A percentile compares a stretch with the other conserved stretches of the same genome.
Evolutionary conservation across 1,284 basidiomycete species (phyloP).

Genomic region (Rhodotorula sp.): DNA sequence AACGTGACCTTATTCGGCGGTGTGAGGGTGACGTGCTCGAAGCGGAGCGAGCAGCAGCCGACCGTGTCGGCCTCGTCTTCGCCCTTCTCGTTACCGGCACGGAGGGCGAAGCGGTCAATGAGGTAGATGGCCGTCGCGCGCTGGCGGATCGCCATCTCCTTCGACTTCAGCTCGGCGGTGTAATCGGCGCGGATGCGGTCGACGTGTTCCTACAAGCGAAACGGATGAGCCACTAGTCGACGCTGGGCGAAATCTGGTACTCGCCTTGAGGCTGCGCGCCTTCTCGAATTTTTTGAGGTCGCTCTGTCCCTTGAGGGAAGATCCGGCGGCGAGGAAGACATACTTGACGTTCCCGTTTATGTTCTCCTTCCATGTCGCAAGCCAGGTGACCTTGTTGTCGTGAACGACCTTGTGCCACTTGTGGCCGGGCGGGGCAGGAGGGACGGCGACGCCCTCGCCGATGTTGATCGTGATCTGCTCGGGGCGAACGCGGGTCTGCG

Average conservation of each 20-base stretch:
- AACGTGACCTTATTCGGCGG: conserved; percentile 79
- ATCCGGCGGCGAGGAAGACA: conserved; percentile 90
- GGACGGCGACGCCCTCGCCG: conserved; percentile 67
- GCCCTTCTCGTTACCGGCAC: conserved; percentile 96
- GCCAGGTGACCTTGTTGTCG: conserved; percentile 93
- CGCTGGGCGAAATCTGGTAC: conserved; percentile 26
- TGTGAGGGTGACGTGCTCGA: conserved; percentile 87
- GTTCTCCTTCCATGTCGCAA: conserved; percentile 89
- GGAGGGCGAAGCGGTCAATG: conserved; percentile 89
- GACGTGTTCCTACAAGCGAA: conserved; percentile 69
- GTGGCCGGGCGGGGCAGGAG: conserved; percentile 51
- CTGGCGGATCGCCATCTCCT: conserved; percentile 88
- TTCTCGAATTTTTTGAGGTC: conserved; percentile 97
- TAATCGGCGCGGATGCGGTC: conserved; percentile 86
- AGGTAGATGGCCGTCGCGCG: conserved; percentile 96
- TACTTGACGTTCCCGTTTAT: conserved; percentile 57
- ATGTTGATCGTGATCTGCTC: conserved; percentile 96
- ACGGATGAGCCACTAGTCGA: not conserved
- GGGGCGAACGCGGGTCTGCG: conserved; percentile 75
- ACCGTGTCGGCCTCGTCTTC: conserved; percentile 97
- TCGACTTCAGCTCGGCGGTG: conserved; percentile 74
- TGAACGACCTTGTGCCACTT: conserved; percentile 61
- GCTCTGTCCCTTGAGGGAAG: conserved; percentile 92
- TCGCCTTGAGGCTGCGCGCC: conserved; percentile 85
- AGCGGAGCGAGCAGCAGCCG: conserved; percentile 91